Conservation (phyloP, 2,329 filamentous ascomycete genomes). For the Ascosphaera aggregata region DNA sequence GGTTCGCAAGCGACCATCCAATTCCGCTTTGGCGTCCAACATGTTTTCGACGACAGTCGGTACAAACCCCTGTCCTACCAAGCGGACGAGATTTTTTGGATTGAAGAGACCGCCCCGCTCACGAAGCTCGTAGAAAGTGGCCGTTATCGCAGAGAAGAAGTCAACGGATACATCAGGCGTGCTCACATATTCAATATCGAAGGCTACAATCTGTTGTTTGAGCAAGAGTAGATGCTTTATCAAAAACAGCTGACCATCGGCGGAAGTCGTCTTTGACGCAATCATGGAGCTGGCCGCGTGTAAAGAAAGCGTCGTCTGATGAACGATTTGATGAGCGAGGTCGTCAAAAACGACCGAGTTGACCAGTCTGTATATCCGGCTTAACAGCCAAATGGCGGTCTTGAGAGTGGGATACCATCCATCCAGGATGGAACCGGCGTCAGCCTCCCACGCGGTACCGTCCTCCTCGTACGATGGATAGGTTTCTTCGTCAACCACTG, state of each 20-base stretch:
- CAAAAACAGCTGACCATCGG: conserved; percentile 73
- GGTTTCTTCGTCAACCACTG: conserved; percentile 28
- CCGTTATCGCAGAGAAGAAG: conserved; percentile 37
- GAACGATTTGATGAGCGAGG: conserved; percentile 59
- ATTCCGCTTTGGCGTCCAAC: conserved; percentile 45
- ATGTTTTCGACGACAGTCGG: conserved; percentile 47
- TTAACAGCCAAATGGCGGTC: conserved; percentile 45
- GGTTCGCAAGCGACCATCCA: conserved; percentile 36
- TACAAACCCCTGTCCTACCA: conserved; percentile 33
- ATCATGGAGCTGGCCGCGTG: conserved; percentile 53
- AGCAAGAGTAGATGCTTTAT: conserved; percentile 86
- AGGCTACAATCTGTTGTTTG: conserved; percentile 86
- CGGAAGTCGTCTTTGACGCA: conserved; percentile 33
- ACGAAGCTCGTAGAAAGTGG: conserved; percentile 43
- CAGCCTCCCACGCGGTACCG: conserved; percentile 28
- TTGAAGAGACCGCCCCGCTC: conserved; percentile 43
- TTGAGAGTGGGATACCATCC: conserved; percentile 44
- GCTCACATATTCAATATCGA: conserved; percentile 59
- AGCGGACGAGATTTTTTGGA: conserved; percentile 34
- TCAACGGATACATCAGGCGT: conserved; percentile 42
- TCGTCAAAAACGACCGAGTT: conserved; percentile 49
- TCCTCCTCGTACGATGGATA: conserved; percentile 17
- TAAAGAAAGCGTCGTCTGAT: conserved; percentile 69
- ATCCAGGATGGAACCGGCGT: conserved; percentile 31
- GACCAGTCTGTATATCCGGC: conserved; percentile 44